These are phyloP conservation scores for Ilyonectria robusta DNA, from an alignment of 2,329 filamentous ascomycete species.

Conservation along the genomic window DNA sequence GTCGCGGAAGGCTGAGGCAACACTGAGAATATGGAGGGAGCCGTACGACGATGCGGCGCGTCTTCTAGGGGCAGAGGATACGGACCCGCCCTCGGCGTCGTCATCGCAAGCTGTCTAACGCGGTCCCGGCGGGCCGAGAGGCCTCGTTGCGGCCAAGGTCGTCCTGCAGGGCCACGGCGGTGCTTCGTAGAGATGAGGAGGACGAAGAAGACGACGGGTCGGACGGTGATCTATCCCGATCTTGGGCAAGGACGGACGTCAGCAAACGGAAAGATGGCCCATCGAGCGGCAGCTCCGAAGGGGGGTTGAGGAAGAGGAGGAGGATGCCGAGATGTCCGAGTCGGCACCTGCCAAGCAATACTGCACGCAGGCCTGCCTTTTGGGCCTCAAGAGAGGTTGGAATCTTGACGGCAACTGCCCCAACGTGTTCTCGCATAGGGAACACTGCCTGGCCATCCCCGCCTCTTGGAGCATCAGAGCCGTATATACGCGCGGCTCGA, in stretches of 20 bases:
- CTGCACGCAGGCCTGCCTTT: conserved; percentile 41
- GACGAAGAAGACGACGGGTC: conserved; percentile 2
- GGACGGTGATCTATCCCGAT: conserved; percentile 8
- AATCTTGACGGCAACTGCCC: too few species aligned
- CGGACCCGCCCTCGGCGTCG: conserved; percentile 16
- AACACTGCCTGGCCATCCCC: conserved; percentile 14
- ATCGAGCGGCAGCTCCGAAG: conserved; percentile 20
- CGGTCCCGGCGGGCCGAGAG: conserved; percentile 17
- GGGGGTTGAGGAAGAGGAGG: background rate
- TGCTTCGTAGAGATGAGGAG: conserved; percentile 4
- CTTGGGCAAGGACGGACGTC: background rate
- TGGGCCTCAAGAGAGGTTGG: conserved; percentile 38
- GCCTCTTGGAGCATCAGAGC: conserved; percentile 34
- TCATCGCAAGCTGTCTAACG: conserved; percentile 14
- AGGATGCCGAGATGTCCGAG: conserved; percentile 29
- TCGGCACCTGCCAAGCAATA: conserved; percentile 34
- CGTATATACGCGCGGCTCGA: conserved; percentile 37
- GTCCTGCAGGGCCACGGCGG: conserved; percentile 6
- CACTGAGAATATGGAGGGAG: conserved; percentile 36
- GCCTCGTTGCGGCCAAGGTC: conserved; percentile 16
- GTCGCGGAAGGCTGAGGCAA: conserved; percentile 21
- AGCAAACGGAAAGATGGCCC: conserved; percentile 12
- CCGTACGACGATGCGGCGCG: conserved; percentile 36
- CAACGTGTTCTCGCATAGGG: conserved; percentile 21
- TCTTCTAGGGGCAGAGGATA: conserved; percentile 16